Conservation (phyloP, 208 protist species). For the Angomonas deanei region DNA sequence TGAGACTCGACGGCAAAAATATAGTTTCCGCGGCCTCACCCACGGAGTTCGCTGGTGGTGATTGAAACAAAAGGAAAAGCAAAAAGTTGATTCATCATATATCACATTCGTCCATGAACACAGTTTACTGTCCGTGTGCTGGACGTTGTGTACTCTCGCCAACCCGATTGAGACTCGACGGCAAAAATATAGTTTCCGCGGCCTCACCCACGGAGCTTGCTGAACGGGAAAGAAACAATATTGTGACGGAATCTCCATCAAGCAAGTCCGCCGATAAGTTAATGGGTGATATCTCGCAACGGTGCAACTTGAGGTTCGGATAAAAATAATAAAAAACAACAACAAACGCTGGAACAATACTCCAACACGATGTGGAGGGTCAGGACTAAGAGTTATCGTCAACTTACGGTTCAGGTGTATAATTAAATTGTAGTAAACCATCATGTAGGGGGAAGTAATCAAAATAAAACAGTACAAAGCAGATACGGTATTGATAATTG, state of each 20-base stretch:
- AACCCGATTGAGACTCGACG: conserved; percentile 9
- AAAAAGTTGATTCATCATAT: too few species aligned
- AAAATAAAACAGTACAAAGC: too few species aligned
- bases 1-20: conserved; percentile 13
- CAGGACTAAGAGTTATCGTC: too few species aligned
- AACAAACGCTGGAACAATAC: background rate
- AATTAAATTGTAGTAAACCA: background rate
- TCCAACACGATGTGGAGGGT: too few species aligned
- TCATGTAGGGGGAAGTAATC: too few species aligned
- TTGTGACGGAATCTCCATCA: conserved; percentile 12
- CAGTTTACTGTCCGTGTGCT: too few species aligned
- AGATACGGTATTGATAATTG: conserved; percentile 25
- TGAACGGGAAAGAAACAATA: background rate
- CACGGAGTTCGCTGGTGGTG: too few species aligned
- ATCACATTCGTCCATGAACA: too few species aligned
- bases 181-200: background rate
- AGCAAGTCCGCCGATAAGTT: conserved; percentile 25
- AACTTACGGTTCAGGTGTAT: too few species aligned
- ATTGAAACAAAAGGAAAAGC: too few species aligned
- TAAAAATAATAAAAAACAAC: background rate
- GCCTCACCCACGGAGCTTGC: background rate
- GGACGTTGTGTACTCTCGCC: background rate
- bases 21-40: background rate
- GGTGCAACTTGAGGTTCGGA: conserved; percentile 12
- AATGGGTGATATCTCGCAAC: conserved; percentile 16